phyloP scores from a whole-genome alignment of 352 stramenopile species.

The Globisporangium apiculatum region DNA sequence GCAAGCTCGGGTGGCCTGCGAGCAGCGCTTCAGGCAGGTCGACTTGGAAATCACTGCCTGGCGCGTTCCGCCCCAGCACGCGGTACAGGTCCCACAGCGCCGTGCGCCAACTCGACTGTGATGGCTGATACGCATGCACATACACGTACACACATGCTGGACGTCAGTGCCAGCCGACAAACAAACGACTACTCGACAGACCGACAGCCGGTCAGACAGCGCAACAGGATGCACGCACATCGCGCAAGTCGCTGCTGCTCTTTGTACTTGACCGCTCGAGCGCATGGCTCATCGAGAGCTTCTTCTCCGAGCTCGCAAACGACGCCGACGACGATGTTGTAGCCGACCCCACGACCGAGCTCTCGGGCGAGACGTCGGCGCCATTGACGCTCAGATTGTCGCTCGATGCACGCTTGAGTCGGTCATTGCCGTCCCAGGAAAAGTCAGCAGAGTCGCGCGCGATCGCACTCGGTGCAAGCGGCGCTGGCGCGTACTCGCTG shows the following conservation, averaged over 20 bases:
- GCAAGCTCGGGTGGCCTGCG: constrained; percentile 85
- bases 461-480: constrained; percentile 33
- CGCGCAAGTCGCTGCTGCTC: constrained; percentile 16
- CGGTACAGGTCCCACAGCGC: constrained; percentile 66
- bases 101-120: constrained; percentile 46
- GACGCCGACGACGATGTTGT: constrained; percentile 12
- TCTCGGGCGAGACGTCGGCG: constrained; percentile 18
- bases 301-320: constrained; percentile 13
- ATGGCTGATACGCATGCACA: constrained; percentile 1
- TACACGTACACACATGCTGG: neutral
- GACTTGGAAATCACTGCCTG: constrained; percentile 67
- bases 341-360: constrained; percentile 20
- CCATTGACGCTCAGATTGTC: constrained; percentile 29
- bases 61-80: constrained; percentile 45
- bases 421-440: constrained; percentile 25
- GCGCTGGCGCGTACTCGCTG: constrained; percentile 18
- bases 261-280: constrained; percentile 8
- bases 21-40: constrained; percentile 54
- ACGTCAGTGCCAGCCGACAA: neutral
- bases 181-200: neutral
- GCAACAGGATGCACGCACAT: constrained; percentile 27
- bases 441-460: constrained; percentile 20
- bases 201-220: neutral
- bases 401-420: constrained; percentile 29
- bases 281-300: constrained; percentile 4